A percentile compares a stretch with the other conserved stretches of the same genome.
phyloP scores from a whole-genome alignment of 1,284 basidiomycete species.

The Malassezia yamatoensis region DNA sequence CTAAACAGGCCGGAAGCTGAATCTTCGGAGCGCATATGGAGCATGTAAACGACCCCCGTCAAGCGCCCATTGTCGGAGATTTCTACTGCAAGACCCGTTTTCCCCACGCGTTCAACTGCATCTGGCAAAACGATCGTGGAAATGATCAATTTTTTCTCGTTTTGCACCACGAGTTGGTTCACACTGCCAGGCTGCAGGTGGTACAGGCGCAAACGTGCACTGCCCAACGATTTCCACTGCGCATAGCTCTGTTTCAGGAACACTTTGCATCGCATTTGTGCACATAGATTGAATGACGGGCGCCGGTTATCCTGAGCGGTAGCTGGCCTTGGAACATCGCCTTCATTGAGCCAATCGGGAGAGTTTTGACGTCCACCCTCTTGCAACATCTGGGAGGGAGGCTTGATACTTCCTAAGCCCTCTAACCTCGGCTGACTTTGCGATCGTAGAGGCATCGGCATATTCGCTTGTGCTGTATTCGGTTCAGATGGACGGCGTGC shows the following conservation, averaged over 20 bases:
- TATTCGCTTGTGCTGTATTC: not conserved
- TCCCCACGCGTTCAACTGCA: slow-evolving; percentile 92
- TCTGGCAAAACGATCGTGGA: slow-evolving; percentile 91
- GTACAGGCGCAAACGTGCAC: slow-evolving; percentile 77
- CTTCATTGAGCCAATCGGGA: slow-evolving; percentile 11
- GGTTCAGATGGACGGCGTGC: slow-evolving; percentile 1
- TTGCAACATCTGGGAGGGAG: slow-evolving; percentile 37
- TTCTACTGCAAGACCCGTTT: slow-evolving; percentile 93
- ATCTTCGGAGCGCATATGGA: slow-evolving; percentile 64
- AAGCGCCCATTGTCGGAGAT: slow-evolving; percentile 76
- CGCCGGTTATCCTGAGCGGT: slow-evolving; percentile 8
- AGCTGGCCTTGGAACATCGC: not conserved
- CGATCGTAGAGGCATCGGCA: slow-evolving; percentile 1
- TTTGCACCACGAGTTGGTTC: slow-evolving; percentile 92
- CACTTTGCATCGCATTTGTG: slow-evolving; percentile 97
- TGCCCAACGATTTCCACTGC: slow-evolving; percentile 91
- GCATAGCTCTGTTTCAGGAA: slow-evolving; percentile 89
- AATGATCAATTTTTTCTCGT: slow-evolving; percentile 61
- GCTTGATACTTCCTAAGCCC: slow-evolving; percentile 10
- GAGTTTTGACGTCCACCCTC: slow-evolving; percentile 16
- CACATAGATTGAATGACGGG: slow-evolving; percentile 54
- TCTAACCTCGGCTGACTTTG: not conserved
- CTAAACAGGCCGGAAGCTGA: slow-evolving; percentile 75
- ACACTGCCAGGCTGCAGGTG: slow-evolving; percentile 65
- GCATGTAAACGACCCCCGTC: slow-evolving; percentile 97